These are phyloP conservation scores for Picea abies DNA, from an alignment of 83 land plant species.

Conservation along the genomic window DNA sequence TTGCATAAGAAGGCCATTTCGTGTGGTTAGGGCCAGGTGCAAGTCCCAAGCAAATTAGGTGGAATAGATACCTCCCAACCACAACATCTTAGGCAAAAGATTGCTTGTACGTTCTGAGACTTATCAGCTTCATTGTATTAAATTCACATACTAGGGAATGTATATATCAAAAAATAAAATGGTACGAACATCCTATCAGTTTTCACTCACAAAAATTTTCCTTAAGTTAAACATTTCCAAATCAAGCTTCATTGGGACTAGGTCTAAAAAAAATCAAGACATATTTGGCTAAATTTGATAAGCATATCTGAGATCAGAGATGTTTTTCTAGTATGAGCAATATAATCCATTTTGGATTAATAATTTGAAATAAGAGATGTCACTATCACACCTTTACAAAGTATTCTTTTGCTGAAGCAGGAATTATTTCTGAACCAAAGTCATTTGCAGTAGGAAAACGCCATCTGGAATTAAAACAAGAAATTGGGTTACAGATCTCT, in stretches of 20 bases:
- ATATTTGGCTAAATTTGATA: neutral
- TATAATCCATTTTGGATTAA: neutral
- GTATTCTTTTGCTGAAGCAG: constrained; percentile 87
- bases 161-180: neutral
- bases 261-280: neutral
- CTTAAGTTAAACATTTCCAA: neutral
- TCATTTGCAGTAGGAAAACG: constrained; percentile 97
- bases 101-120: too few relatives aligned
- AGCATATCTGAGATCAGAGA: too few relatives aligned
- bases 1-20: too few relatives aligned
- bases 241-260: neutral
- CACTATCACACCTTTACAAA: constrained; percentile 50
- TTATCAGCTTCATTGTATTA: too few relatives aligned
- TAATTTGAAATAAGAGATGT: neutral
- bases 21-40: too few relatives aligned
- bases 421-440: constrained; percentile 97
- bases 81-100: too few relatives aligned
- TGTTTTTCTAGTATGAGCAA: too few relatives aligned
- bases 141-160: too few relatives aligned
- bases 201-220: neutral
- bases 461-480: constrained; percentile 59
- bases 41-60: too few relatives aligned
- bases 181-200: neutral
- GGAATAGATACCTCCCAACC: too few relatives aligned
- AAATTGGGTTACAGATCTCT: neutral